These are phyloP conservation scores for Orobanche coerulescens DNA, from an alignment of 257 asterid genomes.

Conservation along the genomic window DNA sequence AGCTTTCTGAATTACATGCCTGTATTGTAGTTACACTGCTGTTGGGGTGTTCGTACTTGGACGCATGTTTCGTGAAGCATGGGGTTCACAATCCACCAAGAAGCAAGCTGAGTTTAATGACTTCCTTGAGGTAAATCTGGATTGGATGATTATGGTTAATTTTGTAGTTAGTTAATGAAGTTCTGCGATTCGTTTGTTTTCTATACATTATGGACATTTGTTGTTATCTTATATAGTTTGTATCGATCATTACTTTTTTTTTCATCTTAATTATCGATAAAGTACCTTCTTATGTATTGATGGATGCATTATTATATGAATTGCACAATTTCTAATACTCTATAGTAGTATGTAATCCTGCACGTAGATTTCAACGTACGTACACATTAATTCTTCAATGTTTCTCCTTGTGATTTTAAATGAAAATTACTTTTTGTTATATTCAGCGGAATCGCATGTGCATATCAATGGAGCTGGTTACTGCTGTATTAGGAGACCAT, in stretches of 20 bases:
- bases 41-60: constrained; percentile 99
- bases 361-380: constrained; percentile 6
- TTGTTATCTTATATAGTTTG: constrained; percentile 14
- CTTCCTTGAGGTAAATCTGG: constrained; percentile 65
- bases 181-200: constrained; percentile 9
- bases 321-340: neutral
- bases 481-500: constrained; percentile 97
- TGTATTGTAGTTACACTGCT: constrained; percentile 70
- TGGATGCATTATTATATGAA: constrained; percentile 9
- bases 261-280: constrained; percentile 2
- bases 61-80: constrained; percentile 74
- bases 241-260: constrained; percentile 3
- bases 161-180: constrained; percentile 15
- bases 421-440: constrained; percentile 16
- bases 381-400: neutral
- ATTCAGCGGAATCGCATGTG: constrained; percentile 67
- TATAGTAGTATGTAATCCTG: constrained; percentile 6
- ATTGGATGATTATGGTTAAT: neutral
- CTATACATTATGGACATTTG: neutral
- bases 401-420: constrained; percentile 18
- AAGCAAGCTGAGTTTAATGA: constrained; percentile 93
- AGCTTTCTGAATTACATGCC: constrained; percentile 27
- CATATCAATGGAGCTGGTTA: constrained; percentile 95
- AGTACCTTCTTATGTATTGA: constrained; percentile 13
- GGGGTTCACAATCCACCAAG: constrained; percentile 81